Conservation (phyloP, 495 filamentous ascomycete species). For the Hapsidospora chrysogenum region DNA sequence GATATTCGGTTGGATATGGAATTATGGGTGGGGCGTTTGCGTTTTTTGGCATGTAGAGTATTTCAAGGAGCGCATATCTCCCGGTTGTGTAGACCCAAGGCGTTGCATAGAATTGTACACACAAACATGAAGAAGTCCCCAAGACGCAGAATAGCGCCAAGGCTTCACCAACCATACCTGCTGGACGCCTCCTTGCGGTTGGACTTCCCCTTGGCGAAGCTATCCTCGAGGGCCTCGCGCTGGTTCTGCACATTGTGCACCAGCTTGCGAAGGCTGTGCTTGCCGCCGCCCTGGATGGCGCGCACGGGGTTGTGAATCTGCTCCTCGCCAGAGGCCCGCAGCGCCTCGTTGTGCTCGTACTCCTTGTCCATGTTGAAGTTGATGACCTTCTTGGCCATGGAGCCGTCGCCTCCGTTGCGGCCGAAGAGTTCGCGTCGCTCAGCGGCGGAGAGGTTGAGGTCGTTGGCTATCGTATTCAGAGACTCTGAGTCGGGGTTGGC, state of each 20-base stretch:
- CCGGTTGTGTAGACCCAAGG: too few species aligned
- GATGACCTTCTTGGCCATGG: slow-evolving; percentile 33
- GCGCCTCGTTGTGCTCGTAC: slow-evolving; percentile 63
- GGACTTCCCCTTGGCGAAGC: slow-evolving; percentile 57
- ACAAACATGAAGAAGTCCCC: background rate
- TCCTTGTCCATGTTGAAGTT: slow-evolving; percentile 78
- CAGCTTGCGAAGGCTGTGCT: slow-evolving; percentile 74
- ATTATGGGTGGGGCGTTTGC: too few species aligned
- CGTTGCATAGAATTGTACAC: too few species aligned
- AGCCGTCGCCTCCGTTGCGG: slow-evolving; percentile 27
- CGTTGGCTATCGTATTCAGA: slow-evolving; percentile 47
- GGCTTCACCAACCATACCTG: slow-evolving; percentile 56
- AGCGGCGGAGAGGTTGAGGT: slow-evolving; percentile 56
- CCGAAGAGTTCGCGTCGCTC: slow-evolving; percentile 73
- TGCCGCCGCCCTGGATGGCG: slow-evolving; percentile 60
- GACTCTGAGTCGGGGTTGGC: slow-evolving; percentile 17
- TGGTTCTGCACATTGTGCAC: slow-evolving; percentile 66
- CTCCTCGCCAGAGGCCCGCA: slow-evolving; percentile 49
- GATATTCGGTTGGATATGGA: slow-evolving; percentile 1
- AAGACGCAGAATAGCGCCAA: background rate
- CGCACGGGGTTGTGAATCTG: slow-evolving; percentile 67
- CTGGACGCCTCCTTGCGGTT: slow-evolving; percentile 65
- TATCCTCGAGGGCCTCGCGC: slow-evolving; percentile 73
- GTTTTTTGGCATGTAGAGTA: too few species aligned
- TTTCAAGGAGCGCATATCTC: too few species aligned